Base-by-base conservation (phyloP, 305 asterid species). In the Fraxinus baroniana region DNA sequence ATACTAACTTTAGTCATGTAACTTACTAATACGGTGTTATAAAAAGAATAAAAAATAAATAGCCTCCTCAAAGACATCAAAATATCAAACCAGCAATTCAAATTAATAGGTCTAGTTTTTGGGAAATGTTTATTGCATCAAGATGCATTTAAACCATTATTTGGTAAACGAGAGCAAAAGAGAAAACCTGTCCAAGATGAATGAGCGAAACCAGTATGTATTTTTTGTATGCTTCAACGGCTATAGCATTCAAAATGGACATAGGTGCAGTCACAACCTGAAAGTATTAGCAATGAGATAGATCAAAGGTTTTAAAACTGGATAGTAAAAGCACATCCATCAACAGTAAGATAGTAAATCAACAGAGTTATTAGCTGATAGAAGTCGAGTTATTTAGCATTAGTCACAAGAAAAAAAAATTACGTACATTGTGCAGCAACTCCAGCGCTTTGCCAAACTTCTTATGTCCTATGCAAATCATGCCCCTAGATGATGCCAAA, bases 181-280 rank as follows among this genome's bases (percentile, higher is more conserved):
- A 68, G 20, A 80, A 83, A 86, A 95, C 99, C 98, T 94, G 99
- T 55, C 99, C 98, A 83, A 79, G 89, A 85, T 91, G 97, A 91
- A 96, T 91, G 83, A 96, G 97, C 39, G 97, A 94, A 82, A 96
- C 97, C 89, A 94, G 89, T 39, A 94, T 87, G 89, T 93, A 94
- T 82, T 94, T 94, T 79, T 96, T 96, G 94, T 94, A 96, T 77
- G 98, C 99, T 90, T 96, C 99, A 89, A 96, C 93, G 52, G 97
- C 94, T 84, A 93, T 96, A 74, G 98, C 91, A 89, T 93, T 94
- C 78, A 92, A 74, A 80, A 87, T 80, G 82, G 93, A 7, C 99
- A 96, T 94, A 74, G 99, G 98, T 82, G 98, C 96, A 22, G 99
- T 94, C 73, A 96, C 99, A 79, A 92, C 99, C 99, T 96, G 85